Conservation (phyloP, 306 rosid species). For the Prunus kanzakura region DNA sequence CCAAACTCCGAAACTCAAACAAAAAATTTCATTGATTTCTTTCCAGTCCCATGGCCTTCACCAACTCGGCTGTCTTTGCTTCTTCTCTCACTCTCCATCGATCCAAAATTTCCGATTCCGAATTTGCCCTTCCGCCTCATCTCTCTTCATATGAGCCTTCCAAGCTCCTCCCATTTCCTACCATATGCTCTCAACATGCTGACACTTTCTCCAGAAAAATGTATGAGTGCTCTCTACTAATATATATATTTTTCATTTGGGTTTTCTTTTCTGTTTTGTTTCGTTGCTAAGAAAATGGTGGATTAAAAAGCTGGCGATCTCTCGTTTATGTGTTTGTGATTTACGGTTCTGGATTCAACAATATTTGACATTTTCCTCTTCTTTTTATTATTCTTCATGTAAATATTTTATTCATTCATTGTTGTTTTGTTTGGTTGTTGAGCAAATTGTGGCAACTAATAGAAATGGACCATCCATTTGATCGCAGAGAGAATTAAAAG, state of each 20-base stretch:
- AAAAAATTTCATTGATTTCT: background rate
- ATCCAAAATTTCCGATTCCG: conserved; percentile 33
- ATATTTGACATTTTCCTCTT: background rate
- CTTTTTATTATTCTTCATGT: too few species aligned
- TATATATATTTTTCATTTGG: background rate
- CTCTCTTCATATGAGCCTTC: conserved; percentile 20
- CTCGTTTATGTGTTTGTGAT: background rate
- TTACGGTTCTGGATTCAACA: background rate
- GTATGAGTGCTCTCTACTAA: conserved; percentile 28
- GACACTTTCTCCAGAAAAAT: conserved; percentile 11
- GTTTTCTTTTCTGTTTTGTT: background rate
- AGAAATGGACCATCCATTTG: background rate
- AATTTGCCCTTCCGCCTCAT: conserved; percentile 23
- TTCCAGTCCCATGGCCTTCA: conserved; percentile 47
- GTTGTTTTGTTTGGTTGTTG: background rate
- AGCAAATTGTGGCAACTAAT: background rate
- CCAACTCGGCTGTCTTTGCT: conserved; percentile 46
- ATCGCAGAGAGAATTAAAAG: background rate
- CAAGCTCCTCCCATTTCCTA: conserved; percentile 9
- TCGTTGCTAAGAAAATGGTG: conserved; percentile 11
- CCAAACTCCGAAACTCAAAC: background rate
- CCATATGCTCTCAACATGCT: conserved; percentile 11
- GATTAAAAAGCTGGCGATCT: background rate
- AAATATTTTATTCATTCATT: background rate
- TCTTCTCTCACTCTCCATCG: conserved; percentile 34